Evolutionary conservation across 2,329 filamentous ascomycete genomes (phyloP), one percentile per base, ranked within the genome.

Genomic region (Pseudocercospora eumusae): DNA sequence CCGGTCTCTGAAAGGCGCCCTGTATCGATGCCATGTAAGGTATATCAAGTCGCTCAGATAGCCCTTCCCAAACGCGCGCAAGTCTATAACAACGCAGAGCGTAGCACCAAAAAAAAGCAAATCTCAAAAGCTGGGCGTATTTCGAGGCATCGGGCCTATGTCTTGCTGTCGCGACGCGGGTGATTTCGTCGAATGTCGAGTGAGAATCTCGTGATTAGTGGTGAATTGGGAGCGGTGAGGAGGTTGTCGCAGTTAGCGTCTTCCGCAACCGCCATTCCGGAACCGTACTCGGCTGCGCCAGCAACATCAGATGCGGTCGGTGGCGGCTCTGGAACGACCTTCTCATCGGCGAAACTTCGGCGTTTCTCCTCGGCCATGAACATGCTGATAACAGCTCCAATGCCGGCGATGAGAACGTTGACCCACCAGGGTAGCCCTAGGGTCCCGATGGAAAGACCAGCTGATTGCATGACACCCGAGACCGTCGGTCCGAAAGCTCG

Each of bases 351-450:
- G 58, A 71, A 70, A 9, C 61, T 65, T 40, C 66, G 58, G 15
- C 71, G 69, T 59, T 69, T 71, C 66, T 74, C 71, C 62, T 75
- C 73, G 31, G 71, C 66, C 77, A 97, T 90, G 74, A 86, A 86
- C 63, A 92, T 82, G 75, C 89, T 91, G 70, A 95, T 81, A 56
- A 90, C 78, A 1, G 89, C 91, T 50, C 93, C 95, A 13, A 86
- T 76, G 10, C 91, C 77, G 33, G 92, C 91, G 31, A 97, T 86
- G 3, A 89, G 71, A 8, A 89, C 91, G 67, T 89, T 93, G 64
- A 87, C 88, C 95, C 95, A 99, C 93, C 95, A 99, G 0, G 92
- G 89, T 33, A 97, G 82, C 20, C 92, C 92, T 4, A 92, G 93
- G 74, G 92, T 93, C 36, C 93, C 92, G 6, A 88, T 83, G 67